Percentiles rank a stretch among this genome's conserved stretches.
Evolutionary conservation across 306 rosid genomes (phyloP).

Genomic region (Luffa acutangula): DNA sequence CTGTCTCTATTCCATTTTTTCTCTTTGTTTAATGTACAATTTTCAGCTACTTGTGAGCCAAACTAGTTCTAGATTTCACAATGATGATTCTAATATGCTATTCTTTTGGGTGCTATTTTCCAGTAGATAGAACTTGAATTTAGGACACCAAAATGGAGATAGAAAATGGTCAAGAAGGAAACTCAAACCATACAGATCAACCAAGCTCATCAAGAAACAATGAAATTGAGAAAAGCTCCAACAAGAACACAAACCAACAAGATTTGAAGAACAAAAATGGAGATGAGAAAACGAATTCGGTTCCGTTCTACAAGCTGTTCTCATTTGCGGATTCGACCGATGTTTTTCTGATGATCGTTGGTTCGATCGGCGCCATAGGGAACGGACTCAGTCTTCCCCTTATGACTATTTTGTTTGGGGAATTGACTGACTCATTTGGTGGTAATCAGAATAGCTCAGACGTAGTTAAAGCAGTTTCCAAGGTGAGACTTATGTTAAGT

Average conservation of each 20-base stretch:
- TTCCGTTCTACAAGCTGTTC: slow-evolving; percentile 71
- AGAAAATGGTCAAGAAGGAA: slow-evolving; percentile 19
- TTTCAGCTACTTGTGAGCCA: neutral
- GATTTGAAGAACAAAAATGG: slow-evolving; percentile 24
- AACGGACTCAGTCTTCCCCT: slow-evolving; percentile 52
- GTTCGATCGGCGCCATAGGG: slow-evolving; percentile 49
- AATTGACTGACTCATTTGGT: slow-evolving; percentile 59
- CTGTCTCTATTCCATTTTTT: neutral
- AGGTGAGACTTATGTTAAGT: slow-evolving; percentile 12
- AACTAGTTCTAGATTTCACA: neutral
- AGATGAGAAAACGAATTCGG: slow-evolving; percentile 26
- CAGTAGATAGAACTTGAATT: neutral
- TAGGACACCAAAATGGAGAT: slow-evolving; percentile 26
- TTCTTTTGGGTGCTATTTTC: neutral
- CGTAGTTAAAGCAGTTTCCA: slow-evolving; percentile 49
- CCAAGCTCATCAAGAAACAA: slow-evolving; percentile 23
- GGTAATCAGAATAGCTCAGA: slow-evolving; percentile 11
- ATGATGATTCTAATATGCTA: neutral
- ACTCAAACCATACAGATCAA: slow-evolving; percentile 6
- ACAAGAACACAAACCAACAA: slow-evolving; percentile 8
- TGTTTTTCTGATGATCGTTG: slow-evolving; percentile 45
- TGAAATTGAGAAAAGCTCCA: slow-evolving; percentile 10
- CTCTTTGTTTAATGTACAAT: neutral
- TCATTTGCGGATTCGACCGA: slow-evolving; percentile 67
- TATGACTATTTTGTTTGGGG: slow-evolving; percentile 55